A percentile compares a stretch with the other conserved stretches of the same genome.
phyloP scores from a whole-genome alignment of 257 asterid genomes.

The Scutellaria baicalensis region DNA sequence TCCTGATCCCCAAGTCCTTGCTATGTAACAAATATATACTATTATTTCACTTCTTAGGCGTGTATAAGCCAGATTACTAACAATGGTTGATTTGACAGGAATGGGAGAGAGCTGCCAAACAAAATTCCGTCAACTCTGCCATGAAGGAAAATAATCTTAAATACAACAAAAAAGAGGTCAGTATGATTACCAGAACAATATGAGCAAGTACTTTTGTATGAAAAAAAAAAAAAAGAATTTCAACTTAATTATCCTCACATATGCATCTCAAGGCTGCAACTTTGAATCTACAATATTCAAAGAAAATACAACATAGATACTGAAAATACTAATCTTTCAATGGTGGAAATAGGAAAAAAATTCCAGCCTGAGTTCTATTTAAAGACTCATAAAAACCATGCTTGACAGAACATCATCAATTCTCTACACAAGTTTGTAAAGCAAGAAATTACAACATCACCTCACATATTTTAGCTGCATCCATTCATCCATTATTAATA shows the following conservation, averaged over 20 bases:
- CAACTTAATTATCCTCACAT: not conserved
- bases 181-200: not conserved
- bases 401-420: not conserved
- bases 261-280: not conserved
- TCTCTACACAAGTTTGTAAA: not conserved
- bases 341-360: not conserved
- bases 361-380: not conserved
- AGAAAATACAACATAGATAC: not conserved
- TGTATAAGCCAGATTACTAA: slow-evolving; percentile 7
- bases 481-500: slow-evolving; percentile 7
- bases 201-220: not conserved
- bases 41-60: not conserved
- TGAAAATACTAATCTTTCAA: not conserved
- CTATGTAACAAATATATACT: slow-evolving; percentile 2
- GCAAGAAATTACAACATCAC: not conserved
- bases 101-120: slow-evolving; percentile 14
- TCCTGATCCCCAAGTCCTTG: not conserved
- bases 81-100: slow-evolving; percentile 24
- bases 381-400: not conserved
- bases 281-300: not conserved
- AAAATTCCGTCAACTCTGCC: slow-evolving; percentile 1
- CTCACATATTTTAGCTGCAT: not conserved
- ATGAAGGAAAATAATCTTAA: slow-evolving; percentile 14
- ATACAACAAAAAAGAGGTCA: slow-evolving; percentile 5
- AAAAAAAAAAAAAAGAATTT: not conserved